These are phyloP conservation scores for Priceomyces fermenticarens DNA, from an alignment of 805 yeast species.

Conservation along the genomic window DNA sequence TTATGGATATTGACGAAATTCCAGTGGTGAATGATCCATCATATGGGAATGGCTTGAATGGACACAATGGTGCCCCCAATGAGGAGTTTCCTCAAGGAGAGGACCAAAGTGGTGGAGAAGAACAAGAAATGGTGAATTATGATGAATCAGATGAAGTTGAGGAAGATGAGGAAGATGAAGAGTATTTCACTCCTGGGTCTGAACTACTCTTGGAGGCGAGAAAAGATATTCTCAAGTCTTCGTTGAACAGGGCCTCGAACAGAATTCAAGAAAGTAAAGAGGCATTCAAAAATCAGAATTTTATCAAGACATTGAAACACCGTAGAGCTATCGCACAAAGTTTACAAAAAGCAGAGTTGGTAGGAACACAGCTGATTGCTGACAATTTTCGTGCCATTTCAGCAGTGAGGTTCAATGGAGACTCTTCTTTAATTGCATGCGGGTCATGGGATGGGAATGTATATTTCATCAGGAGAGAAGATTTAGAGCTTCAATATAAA, in stretches of 20 bases:
- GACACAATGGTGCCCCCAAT: background rate
- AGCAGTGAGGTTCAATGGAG: slow-evolving; percentile 42
- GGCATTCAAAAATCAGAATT: slow-evolving; percentile 26
- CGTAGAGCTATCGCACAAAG: slow-evolving; percentile 42
- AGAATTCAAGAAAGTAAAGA: slow-evolving; percentile 38
- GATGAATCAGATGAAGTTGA: slow-evolving; percentile 12
- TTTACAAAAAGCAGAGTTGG: slow-evolving; percentile 38
- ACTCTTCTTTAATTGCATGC: slow-evolving; percentile 44
- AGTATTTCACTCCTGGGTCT: slow-evolving; percentile 81
- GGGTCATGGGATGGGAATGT: slow-evolving; percentile 87
- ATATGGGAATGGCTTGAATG: background rate
- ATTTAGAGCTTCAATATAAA: slow-evolving; percentile 26
- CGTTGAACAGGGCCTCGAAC: slow-evolving; percentile 44
- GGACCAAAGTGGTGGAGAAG: slow-evolving; percentile 38
- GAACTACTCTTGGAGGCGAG: slow-evolving; percentile 53
- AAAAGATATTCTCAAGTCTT: slow-evolving; percentile 45
- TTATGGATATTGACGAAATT: slow-evolving; percentile 7
- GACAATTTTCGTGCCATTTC: slow-evolving; percentile 68
- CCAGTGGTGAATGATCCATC: slow-evolving; percentile 5
- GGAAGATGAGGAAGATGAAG: slow-evolving; percentile 52
- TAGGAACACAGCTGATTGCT: slow-evolving; percentile 65
- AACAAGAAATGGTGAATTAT: no score
- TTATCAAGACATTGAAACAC: slow-evolving; percentile 40
- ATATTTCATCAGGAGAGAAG: slow-evolving; percentile 41
- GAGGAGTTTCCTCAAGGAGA: background rate